A percentile compares a stretch with the other conserved stretches of the same genome.
These are phyloP conservation scores for Petunia axillaris DNA, from an alignment of 257 asterid genomes.

Conservation along the genomic window DNA sequence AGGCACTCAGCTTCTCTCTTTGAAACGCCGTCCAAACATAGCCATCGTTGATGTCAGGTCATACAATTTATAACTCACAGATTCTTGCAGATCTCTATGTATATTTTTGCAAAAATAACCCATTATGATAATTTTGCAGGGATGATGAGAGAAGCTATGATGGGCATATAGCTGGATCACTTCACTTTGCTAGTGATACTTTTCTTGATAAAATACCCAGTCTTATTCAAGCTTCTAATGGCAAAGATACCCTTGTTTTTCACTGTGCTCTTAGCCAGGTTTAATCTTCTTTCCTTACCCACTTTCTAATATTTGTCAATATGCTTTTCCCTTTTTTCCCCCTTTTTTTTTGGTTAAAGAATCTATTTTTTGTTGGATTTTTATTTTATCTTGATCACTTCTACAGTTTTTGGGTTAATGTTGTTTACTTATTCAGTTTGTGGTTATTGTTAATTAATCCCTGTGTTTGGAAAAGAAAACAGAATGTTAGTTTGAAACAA, in stretches of 20 bases:
- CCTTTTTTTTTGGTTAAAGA: neutral
- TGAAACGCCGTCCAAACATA: constrained; percentile 63
- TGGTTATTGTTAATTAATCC: neutral
- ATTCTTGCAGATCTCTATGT: neutral
- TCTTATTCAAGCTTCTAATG: constrained; percentile 69
- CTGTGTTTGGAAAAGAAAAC: no score
- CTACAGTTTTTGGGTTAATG: neutral
- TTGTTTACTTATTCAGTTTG: neutral
- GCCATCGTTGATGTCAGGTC: constrained; percentile 90
- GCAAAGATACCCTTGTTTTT: constrained; percentile 89
- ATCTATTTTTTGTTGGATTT: neutral
- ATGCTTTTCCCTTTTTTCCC: neutral
- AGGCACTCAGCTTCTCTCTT: constrained; percentile 72
- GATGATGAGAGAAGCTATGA: constrained; percentile 91
- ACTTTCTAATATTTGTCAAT: neutral
- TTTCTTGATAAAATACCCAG: constrained; percentile 69
- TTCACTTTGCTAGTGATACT: constrained; percentile 81
- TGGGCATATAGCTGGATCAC: constrained; percentile 93
- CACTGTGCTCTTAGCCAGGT: constrained; percentile 99
- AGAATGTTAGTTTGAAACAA: no score
- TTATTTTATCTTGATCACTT: neutral
- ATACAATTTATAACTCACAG: neutral
- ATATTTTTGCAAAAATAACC: neutral
- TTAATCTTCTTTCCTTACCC: neutral
- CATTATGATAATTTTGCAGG: constrained; percentile 35